These are phyloP conservation scores for Metschnikowia lochheadii DNA, from an alignment of 805 yeast genomes.

Conservation along the genomic window DNA sequence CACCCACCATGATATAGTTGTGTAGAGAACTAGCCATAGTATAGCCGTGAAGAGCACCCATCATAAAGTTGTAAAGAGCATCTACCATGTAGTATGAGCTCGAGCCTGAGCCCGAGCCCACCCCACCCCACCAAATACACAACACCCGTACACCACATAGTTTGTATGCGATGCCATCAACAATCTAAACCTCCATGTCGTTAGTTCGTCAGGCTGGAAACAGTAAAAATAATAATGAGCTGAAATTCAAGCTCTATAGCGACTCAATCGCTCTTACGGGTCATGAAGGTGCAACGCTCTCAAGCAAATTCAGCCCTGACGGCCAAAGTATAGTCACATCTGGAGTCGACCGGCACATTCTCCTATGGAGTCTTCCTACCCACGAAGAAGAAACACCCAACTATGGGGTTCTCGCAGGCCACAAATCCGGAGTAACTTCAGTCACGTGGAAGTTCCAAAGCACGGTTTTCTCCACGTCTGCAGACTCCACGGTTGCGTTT, in stretches of 20 bases:
- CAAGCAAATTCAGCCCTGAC: slow-evolving; percentile 46
- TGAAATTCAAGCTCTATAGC: slow-evolving; percentile 18
- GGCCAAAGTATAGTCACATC: slow-evolving; percentile 60
- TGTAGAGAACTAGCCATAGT: not conserved
- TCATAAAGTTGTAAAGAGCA: not conserved
- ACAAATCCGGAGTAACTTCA: slow-evolving; percentile 62
- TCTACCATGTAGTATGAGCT: too few relatives aligned
- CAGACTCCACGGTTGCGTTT: slow-evolving; percentile 57
- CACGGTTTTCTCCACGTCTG: slow-evolving; percentile 47
- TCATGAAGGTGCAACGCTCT: slow-evolving; percentile 51
- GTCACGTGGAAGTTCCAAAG: slow-evolving; percentile 48
- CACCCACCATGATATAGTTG: too few relatives aligned
- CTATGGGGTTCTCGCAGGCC: slow-evolving; percentile 48
- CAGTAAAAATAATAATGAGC: not conserved
- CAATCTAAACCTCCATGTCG: slow-evolving; percentile 5
- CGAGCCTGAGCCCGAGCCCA: too few relatives aligned
- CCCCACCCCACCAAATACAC: too few relatives aligned
- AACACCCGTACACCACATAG: slow-evolving; percentile 7
- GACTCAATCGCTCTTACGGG: slow-evolving; percentile 42
- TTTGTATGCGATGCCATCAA: not conserved
- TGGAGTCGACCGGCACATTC: slow-evolving; percentile 52
- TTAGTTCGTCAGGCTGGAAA: slow-evolving; percentile 1
- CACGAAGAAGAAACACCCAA: slow-evolving; percentile 27
- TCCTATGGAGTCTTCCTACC: slow-evolving; percentile 43
- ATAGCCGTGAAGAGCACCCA: not conserved